A percentile compares a stretch with the other conserved stretches of the same genome.
Evolutionary conservation across 2,329 filamentous ascomycete genomes (phyloP).

Genomic region (Fusarium brevicatenulatum): DNA sequence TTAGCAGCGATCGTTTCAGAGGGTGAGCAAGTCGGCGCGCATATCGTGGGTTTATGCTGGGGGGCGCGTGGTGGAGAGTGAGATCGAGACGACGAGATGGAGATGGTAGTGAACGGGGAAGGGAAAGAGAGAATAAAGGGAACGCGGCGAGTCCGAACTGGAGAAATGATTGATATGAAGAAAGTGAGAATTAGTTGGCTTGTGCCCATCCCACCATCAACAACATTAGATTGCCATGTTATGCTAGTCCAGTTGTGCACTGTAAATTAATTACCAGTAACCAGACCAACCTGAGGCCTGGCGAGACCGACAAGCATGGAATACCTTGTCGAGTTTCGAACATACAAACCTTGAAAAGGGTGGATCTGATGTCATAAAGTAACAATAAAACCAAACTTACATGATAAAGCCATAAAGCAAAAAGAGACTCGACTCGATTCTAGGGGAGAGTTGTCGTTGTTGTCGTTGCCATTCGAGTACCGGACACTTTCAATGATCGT

Average conservation of each 20-base stretch:
- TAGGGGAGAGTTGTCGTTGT: constrained; percentile 2
- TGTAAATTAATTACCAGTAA: constrained; percentile 28
- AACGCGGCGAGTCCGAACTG: constrained; percentile 25
- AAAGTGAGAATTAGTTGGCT: constrained; percentile 20
- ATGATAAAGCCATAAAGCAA: constrained; percentile 34
- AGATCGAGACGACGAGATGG: neutral
- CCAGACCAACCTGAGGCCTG: constrained; percentile 32
- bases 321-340: constrained; percentile 22
- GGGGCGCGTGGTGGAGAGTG: neutral
- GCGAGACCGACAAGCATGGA: constrained; percentile 19
- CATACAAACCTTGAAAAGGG: neutral
- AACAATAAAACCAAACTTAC: constrained; percentile 25
- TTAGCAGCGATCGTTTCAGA: constrained; percentile 34
- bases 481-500: constrained; percentile 15
- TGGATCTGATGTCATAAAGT: constrained; percentile 32
- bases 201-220: constrained; percentile 33
- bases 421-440: neutral
- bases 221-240: constrained; percentile 39
- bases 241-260: constrained; percentile 26
- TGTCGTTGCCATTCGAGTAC: constrained; percentile 4
- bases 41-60: constrained; percentile 24
- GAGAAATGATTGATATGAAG: constrained; percentile 14
- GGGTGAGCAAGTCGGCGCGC: constrained; percentile 21
- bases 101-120: neutral
- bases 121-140: constrained; percentile 6